Evolutionary conservation across 768 basidiomycete genomes (phyloP).

Genomic region (Rhizopogon salebrosus): DNA sequence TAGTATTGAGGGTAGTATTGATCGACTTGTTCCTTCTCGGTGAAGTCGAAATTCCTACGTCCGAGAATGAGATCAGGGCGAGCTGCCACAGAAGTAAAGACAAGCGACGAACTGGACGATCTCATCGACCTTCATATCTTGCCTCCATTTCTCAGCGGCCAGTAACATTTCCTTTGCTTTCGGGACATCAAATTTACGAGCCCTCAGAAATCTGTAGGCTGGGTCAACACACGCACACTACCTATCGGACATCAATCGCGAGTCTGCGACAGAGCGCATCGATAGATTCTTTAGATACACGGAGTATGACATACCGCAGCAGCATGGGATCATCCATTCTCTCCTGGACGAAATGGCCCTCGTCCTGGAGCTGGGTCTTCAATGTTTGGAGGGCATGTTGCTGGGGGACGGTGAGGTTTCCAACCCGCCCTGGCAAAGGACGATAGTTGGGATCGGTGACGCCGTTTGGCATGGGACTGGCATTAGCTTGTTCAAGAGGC

Average conservation of each 20-base stretch:
- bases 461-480: conserved; percentile 50
- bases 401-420: conserved; percentile 67
- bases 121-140: conserved; percentile 77
- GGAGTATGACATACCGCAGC: conserved; percentile 43
- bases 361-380: conserved; percentile 55
- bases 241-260: conserved; percentile 13
- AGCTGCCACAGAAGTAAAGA: too few relatives aligned
- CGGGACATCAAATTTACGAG: conserved; percentile 84
- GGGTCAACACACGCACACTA: neutral
- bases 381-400: conserved; percentile 65
- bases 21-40: conserved; percentile 77
- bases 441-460: conserved; percentile 61
- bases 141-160: conserved; percentile 83
- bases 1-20: conserved; percentile 95
- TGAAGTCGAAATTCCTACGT: conserved; percentile 77
- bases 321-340: conserved; percentile 70
- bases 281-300: neutral
- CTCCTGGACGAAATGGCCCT: conserved; percentile 53
- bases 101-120: conserved; percentile 49
- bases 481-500: conserved; percentile 39
- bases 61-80: neutral
- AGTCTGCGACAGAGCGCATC: neutral
- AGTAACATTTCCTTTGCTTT: conserved; percentile 84
- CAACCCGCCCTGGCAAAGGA: conserved; percentile 68
- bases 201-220: conserved; percentile 73